Evolutionary conservation across 139 green algal species (phyloP).

Genomic region (Pseudopediastrum boryanum): DNA sequence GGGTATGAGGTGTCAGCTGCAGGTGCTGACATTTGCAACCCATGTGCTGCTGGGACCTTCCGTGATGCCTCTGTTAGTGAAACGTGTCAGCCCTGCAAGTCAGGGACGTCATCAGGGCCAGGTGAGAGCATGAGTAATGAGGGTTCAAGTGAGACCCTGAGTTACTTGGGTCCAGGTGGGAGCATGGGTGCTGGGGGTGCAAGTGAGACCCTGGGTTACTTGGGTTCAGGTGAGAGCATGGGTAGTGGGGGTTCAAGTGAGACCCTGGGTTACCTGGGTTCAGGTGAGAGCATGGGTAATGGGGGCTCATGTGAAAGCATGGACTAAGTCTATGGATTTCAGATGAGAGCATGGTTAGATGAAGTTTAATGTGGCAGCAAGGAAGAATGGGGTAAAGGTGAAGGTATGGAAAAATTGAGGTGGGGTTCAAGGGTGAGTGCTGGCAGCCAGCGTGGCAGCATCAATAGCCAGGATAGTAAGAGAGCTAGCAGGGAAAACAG

Average conservation of each 20-base stretch:
- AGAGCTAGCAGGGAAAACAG: too few species aligned
- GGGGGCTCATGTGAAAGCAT: neutral
- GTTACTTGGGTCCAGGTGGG: neutral
- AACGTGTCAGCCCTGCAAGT: constrained; percentile 23
- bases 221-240: neutral
- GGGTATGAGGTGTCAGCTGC: constrained; percentile 26
- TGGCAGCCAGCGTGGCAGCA: too few species aligned
- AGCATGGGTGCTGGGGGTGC: neutral
- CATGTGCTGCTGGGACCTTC: constrained; percentile 21
- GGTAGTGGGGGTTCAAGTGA: neutral
- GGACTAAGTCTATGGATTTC: neutral
- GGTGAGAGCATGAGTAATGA: constrained; percentile 18
- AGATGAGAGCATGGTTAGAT: neutral
- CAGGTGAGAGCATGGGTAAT: constrained; percentile 17
- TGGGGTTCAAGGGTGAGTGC: neutral
- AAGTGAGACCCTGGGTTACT: neutral
- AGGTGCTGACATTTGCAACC: constrained; percentile 35
- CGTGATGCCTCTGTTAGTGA: constrained; percentile 20
- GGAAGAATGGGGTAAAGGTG: neutral
- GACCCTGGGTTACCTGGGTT: neutral
- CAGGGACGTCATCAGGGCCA: constrained; percentile 23
- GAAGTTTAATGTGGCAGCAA: neutral
- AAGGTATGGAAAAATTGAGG: too few species aligned
- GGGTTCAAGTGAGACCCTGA: neutral
- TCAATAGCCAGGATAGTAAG: too few species aligned